Evolutionary conservation across 345 rosid genomes (phyloP), one percentile per base, ranked within the genome.

Genomic region (Lagerstroemia speciosa): DNA sequence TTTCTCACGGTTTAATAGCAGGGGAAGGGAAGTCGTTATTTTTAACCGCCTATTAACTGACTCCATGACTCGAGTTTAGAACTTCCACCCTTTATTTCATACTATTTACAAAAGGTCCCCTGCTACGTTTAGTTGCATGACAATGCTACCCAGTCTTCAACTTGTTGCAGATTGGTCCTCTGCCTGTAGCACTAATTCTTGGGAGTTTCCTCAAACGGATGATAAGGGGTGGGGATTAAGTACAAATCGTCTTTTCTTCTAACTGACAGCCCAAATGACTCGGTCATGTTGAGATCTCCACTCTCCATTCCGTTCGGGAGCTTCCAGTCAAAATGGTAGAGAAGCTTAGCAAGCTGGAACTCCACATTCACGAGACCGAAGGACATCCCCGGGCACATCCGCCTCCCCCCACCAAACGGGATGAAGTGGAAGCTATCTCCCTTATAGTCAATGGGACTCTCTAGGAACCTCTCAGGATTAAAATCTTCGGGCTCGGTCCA

Each of bases 301-400:
- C 50, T 74, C 63, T 22, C 58, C 67, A 38, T 62, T 55, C 74
- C 74, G 37, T 17, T 7, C 0, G 80, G 76, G 24, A 76, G 69
- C 30, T 76, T 65, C 77, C 80, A 69, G 40, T 74, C 73, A 30
- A 79, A 76, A 52, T 76, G 79, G 50, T 75, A 70, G 32, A 77
- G 57, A 20, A 79, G 52, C 67, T 32, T 46, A 5, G 83, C 83
- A 1, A 76, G 78, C 9, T 50, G 67, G n/a, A 68, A 45, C 66
- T 65, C 72, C 26, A 69, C 65, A 11, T 26, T 74, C 7, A 71
- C 61, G 1, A 67, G 15, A 0, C 53, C 76, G 36, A 62, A 77
- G 17, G 50, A 11, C 12, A 80, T 72, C 29, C 81, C 81, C 0
- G 81, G 81, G 32, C 83, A 80, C 1, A 70, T 67, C 71, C 83